Evolutionary conservation across 495 filamentous ascomycete genomes (phyloP), one percentile per base, ranked within the genome.

Genomic region (Achaetomiella virescens): DNA sequence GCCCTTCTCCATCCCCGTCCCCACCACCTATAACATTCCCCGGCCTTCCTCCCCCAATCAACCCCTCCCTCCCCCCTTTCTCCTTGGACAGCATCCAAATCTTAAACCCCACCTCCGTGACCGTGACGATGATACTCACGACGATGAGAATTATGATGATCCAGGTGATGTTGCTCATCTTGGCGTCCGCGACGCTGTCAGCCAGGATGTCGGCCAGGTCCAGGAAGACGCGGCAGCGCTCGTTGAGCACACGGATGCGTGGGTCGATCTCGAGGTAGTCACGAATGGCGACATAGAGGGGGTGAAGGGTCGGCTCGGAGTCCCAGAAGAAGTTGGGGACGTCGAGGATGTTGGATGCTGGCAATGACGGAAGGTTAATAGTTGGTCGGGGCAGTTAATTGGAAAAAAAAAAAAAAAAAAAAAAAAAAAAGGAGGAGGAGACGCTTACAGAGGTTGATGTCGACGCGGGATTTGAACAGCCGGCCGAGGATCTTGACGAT

Each of bases 301-400:
- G 93, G 66, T 96, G 90, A 0, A 99, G 80, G 2, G 89, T 96
- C 35, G 93, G 93, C 66, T 99, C 93, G 29, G 86, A 86, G 63
- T 96, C 90, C 93, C 93, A 99, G 80, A 99, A 97, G 77, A 99
- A 97, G 69, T 93, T 95, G 41, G 93, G 95, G 3, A 95, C 90
- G 68, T 97, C 92, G 57, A 99, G 87, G 67, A 97, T 90, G 62
- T 97, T 99, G 14, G 90, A 95, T 52, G 93, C 89, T 95, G 52
- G 17, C 11, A 15, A 29, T 1, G 17, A 37, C 31, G 22, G 22
- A 3, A 36, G 18, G 17, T 27, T 42, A 33, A 31, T 38, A 31
- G 38, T 20, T 52, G 31, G 42, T 60, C n/a, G n/a, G 52, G 68
- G 22, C 17, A 14, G 37, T 27, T 17, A 14, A 11, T 41, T 6